Evolutionary conservation across 495 filamentous ascomycete genomes (phyloP), one percentile per base, ranked within the genome.

Genomic region (Hypoxylon lenormandii): DNA sequence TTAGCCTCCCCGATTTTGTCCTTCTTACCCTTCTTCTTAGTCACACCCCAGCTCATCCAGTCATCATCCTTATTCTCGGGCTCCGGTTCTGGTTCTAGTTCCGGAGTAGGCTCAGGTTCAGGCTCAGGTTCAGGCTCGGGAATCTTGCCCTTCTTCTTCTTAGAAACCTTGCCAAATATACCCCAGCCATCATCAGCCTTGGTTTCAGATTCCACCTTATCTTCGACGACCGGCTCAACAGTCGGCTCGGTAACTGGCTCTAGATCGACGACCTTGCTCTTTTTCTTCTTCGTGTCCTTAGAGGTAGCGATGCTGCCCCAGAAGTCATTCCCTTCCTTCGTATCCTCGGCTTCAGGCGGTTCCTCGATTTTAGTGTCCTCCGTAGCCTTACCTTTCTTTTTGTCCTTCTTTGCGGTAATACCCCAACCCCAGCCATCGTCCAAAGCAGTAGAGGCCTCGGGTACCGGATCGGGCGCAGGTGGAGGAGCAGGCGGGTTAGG

Each of bases 201-300:
- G 23, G 65, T 75, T 48, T 76, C 77, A 0, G 76, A 70, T 22
- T 79, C 79, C 33, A 75, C 74, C 48, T 78, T 33, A 33, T 33
- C 16, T 16, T 51, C 26, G 2, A 30, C 47, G 8, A 49, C 23
- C 11, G 38, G 38, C 16, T 45, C 42, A 18, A 19, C 16, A 21
- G 10, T 16, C 15, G 50, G 16, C 15, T 19, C 30, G 30, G 40
- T 37, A 23, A 48, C 26, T 19, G 72, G 64, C 30, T 64, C 58
- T 4, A 70, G 57, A n/a, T 75, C 72, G 0, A 55, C 23, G 6
- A 46, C 56, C 2, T 46, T 64, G 5, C 68, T 68, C 40, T 18
- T 50, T 45, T 70, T 68, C 53, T 75, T 61, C 61, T 66, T 66
- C 26, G 11, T 43, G 8, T 61, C 74, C 57, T 76, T 73, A 36